These are phyloP conservation scores for Globisporangium okanoganense DNA, from an alignment of 352 stramenopile genomes.

Conservation along the genomic window DNA sequence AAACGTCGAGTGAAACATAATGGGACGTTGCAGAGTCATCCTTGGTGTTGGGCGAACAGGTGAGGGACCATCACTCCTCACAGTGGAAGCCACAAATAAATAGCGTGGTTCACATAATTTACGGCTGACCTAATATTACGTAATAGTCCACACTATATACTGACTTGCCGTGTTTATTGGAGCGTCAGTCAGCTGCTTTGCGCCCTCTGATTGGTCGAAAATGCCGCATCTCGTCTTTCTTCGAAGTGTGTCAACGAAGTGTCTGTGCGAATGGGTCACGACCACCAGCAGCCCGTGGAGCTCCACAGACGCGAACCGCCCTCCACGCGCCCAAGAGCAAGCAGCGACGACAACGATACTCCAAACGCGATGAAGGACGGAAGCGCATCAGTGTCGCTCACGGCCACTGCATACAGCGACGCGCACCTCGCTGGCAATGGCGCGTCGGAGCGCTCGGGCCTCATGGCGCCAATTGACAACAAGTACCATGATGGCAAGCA, in stretches of 20 bases:
- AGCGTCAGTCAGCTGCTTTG: background rate
- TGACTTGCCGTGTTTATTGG: background rate
- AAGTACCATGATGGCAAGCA: conserved; percentile 8
- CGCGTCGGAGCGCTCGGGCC: conserved; percentile 26
- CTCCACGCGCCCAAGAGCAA: conserved; percentile 1
- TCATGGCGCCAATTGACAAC: conserved; percentile 13
- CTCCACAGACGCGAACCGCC: conserved; percentile 8
- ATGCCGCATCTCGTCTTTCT: background rate
- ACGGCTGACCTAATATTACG: background rate
- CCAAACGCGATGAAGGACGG: conserved; percentile 8
- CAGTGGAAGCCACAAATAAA: background rate
- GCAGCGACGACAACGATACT: background rate
- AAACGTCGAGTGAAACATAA: background rate
- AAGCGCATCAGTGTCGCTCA: conserved; percentile 4
- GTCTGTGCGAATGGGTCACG: conserved; percentile 5
- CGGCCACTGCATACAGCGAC: conserved; percentile 4
- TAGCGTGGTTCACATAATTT: conserved; percentile 4
- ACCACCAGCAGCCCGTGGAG: conserved; percentile 6
- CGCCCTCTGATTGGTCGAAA: conserved; percentile 8
- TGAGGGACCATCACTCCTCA: conserved; percentile 3
- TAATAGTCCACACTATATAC: background rate
- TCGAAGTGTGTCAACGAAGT: conserved; percentile 6
- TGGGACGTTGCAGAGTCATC: conserved; percentile 28
- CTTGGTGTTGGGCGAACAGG: conserved; percentile 11
- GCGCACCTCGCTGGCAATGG: background rate